Evolutionary conservation across 2,329 filamentous ascomycete genomes (phyloP), one percentile per base, ranked within the genome.

Genomic region (Fusarium sp.): DNA sequence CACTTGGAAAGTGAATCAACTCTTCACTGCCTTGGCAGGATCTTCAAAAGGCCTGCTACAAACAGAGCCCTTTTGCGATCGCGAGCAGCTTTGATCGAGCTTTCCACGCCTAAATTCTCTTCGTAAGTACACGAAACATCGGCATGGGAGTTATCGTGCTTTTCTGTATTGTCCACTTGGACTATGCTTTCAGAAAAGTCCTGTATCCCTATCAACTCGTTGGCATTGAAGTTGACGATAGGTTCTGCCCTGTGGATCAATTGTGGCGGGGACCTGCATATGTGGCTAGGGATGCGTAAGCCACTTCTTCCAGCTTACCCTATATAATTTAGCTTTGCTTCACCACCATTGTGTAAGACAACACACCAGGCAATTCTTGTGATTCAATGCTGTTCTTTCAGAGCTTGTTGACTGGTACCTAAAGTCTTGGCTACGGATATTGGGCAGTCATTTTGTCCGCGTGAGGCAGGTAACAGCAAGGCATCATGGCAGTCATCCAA

Each of bases 241-340:
- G 74, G 75, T 77, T 77, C 75, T 77, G 60, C n/a, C 33, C 36
- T 62, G 75, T 77, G 75, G 75, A 69, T 62, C 60, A 62, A 38
- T 42, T 71, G 75, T 77, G 75, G 75, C 71, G 61, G 49, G 33
- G 33, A 58, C 55, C 49, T 68, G 67, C 55, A 66, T 53, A 33
- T 53, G 49, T 72, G 75, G 70, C 70, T 61, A 41, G 27, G 47
- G 22, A n/a, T 12, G 8, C 9, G 38, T 29, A 53, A 74, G 73
- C 75, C 74, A 73, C 68, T 63, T 29, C 25, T 5, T n/a, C 7
- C 3, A 18, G 17, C 22, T 14, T 71, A 65, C 64, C 67, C 58
- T 50, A 45, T 41, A 61, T 25, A 22, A n/a, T 22, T 20, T 25
- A 6, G 18, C 25, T 22, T 17, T 59, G n/a, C 39, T 66, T 52